phyloP scores from a whole-genome alignment of 176 grass and related monocot species.

The Carex littledalei region DNA sequence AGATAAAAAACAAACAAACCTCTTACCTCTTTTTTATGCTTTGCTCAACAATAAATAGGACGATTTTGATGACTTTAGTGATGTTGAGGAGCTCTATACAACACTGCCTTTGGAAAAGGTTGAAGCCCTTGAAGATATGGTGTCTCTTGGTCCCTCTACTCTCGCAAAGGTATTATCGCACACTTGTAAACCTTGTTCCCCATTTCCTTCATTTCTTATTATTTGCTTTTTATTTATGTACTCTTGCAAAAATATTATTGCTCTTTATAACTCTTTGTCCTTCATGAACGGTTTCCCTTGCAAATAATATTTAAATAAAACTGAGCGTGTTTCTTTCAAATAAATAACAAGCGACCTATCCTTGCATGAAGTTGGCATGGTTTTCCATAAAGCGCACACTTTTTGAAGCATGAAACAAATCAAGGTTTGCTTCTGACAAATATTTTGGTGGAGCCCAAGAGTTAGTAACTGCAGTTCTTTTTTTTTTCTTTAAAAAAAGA shows the following conservation, averaged over 20 bases:
- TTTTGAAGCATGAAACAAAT: not conserved
- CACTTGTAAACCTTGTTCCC: slow-evolving; percentile 2
- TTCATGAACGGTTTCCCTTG: not conserved
- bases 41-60: slow-evolving; percentile 47
- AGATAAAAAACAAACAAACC: not conserved
- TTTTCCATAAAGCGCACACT: not conserved
- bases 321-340: not conserved
- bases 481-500: not conserved
- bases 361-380: not conserved
- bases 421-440: not conserved
- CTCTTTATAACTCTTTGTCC: not conserved
- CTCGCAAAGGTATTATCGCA: slow-evolving; percentile 62
- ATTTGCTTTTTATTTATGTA: slow-evolving; percentile 3
- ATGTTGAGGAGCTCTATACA: slow-evolving; percentile 85
- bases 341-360: not conserved
- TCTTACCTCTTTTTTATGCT: slow-evolving; percentile 12
- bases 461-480: not conserved
- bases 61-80: slow-evolving; percentile 98
- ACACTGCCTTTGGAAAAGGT: slow-evolving; percentile 91
- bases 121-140: slow-evolving; percentile 99
- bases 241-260: not conserved
- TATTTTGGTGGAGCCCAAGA: slow-evolving; percentile 10
- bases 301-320: not conserved
- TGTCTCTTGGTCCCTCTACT: slow-evolving; percentile 86
- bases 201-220: slow-evolving; percentile 11